Conservation (phyloP, 768 basidiomycete species). For the Tephrocybe sp. region DNA sequence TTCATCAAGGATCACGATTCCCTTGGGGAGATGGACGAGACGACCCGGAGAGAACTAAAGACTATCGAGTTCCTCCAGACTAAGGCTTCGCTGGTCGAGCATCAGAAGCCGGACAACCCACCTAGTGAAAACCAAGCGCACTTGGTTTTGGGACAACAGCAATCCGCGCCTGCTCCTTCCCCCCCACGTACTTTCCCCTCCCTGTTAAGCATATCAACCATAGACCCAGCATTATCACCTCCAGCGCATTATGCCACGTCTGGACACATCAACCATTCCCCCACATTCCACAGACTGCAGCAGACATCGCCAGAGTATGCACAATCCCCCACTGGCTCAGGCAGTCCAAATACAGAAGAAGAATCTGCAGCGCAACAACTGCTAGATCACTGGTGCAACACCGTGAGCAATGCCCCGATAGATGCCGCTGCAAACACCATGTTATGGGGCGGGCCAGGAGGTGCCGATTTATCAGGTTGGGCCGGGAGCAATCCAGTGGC, state of each 20-base stretch:
- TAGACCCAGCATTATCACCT: slow-evolving; percentile 24
- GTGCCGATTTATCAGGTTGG: slow-evolving; percentile 62
- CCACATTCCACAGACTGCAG: slow-evolving; percentile 63
- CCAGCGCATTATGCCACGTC: slow-evolving; percentile 25
- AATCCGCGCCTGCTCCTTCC: slow-evolving; percentile 33
- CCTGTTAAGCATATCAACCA: slow-evolving; percentile 26
- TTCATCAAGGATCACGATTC: slow-evolving; percentile 72
- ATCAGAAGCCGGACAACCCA: slow-evolving; percentile 30
- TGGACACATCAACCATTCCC: slow-evolving; percentile 41
- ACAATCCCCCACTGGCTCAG: slow-evolving; percentile 60
- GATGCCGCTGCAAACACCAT: slow-evolving; percentile 51
- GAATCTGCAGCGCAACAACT: slow-evolving; percentile 75
- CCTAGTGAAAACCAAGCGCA: slow-evolving; percentile 47
- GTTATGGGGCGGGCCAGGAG: slow-evolving; percentile 62
- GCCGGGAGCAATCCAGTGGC: slow-evolving; percentile 42
- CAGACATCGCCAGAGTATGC: slow-evolving; percentile 46
- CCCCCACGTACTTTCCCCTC: slow-evolving; percentile 32
- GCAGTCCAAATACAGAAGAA: slow-evolving; percentile 75
- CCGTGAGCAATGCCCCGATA: slow-evolving; percentile 65
- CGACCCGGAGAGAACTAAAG: slow-evolving; percentile 78
- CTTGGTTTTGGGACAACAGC: slow-evolving; percentile 47
- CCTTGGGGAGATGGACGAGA: slow-evolving; percentile 75
- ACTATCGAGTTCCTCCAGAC: slow-evolving; percentile 81
- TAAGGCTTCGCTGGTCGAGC: slow-evolving; percentile 58
- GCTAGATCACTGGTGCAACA: slow-evolving; percentile 83